Evolutionary conservation across 129 eudicot genomes (phyloP), one percentile per base, ranked within the genome.

Genomic region (Artemisia annua): DNA sequence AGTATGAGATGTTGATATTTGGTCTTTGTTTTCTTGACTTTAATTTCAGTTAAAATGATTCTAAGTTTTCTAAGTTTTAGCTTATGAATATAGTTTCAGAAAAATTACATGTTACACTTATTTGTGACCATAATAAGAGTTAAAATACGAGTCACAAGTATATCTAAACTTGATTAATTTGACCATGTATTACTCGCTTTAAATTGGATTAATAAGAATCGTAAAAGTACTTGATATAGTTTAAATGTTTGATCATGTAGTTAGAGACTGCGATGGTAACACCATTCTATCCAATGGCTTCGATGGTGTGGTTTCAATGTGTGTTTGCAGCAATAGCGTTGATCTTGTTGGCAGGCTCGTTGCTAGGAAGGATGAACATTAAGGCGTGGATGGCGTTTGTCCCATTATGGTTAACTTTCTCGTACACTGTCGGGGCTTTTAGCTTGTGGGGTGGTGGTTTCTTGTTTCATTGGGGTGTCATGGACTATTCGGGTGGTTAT

Each of bases 341-440:
- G 49, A 78, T 87, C n/a, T 51, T 87, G 69, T 35, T 87, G 67
- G 94, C 81, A 0, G 93, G 93, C 17, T 84, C 92, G 22, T 64
- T 86, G 84, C 74, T 86, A 24, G 91, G 91, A 72, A 78, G 91
- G 84, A 86, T 86, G 91, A 86, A 86, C 68, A 88, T 88, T 19
- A 86, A 50, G 79, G 96, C 96, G 0, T 88, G 91, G 96, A 88
- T 88, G 91, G 77, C 82, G 55, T 88, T 88, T 71, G 96, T 85
- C 65, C 96, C 91, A 15, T 70, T 85, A 49, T 88, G 91, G 83
- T 57, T 85, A 39, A 86, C 88, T 3, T 86, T 83, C 15, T 86
- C 88, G 8, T 86, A 86, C 73, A 86, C 91, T 2, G 81, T 86
- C 19, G 91, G 91, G 18, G 88, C 88, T n/a, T 86, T 83, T 28